Evolutionary conservation across 2,329 filamentous ascomycete species (phyloP), one percentile per base, ranked within the genome.

Genomic region (Diaporthe caulivora): DNA sequence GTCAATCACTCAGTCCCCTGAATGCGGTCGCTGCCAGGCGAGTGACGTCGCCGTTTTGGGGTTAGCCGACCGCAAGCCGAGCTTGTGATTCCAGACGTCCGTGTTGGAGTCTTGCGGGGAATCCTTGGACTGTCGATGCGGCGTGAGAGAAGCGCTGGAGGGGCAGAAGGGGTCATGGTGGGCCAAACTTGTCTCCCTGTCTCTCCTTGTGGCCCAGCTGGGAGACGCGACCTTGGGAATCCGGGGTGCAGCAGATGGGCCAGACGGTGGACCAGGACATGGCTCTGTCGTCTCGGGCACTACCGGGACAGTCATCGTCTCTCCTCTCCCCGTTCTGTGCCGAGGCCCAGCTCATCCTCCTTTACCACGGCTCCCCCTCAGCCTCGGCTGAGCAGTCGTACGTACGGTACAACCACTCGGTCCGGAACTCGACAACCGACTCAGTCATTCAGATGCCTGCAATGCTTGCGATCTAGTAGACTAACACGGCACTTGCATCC

Each of bases 31-130:
- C 42, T 44, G 68, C 44, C 47, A 71, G 31, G 31, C 18, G 24
- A 72, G 71, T 75, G 73, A 75, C 73, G 73, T 75, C 71, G 73
- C 69, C 73, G 60, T 58, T 74, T 64, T 72, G 67, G 71, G 44
- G 51, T 75, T 73, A 75, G 73, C 73, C 73, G 73, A 73, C 69
- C 26, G 58, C 58, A 42, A 73, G 73, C 73, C 73, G 73, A 75
- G 73, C 73, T 73, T 75, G 67, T 73, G 73, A 71, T 62, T 58
- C 53, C 67, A 55, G 51, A 18, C 47, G 55, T 62, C 58, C 49
- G 31, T 13, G 47, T 47, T 68, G 51, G 34, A 57, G 53, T 69
- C 57, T 57, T 71, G 73, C 71, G 73, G 71, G 73, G 71, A 60
- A 54, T 31, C 49, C 24, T 49, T 34, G 47, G 47, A 53, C 8